Conservation (phyloP, 371 early-diverging fungal genomes). For the Lichtheimia ornata region DNA sequence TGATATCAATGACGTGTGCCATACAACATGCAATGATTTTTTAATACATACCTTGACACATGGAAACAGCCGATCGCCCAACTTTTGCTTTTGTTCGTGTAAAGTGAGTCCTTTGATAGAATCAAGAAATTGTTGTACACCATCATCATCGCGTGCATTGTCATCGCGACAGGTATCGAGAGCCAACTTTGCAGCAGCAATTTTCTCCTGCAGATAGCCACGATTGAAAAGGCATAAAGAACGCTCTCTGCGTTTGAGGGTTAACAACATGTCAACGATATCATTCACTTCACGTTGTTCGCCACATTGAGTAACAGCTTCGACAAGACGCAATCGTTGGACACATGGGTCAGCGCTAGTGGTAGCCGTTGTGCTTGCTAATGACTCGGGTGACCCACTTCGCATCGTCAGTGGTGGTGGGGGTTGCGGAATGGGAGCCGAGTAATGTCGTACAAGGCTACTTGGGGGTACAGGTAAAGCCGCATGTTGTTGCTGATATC, state of each 20-base stretch:
- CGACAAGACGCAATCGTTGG: conserved; percentile 20
- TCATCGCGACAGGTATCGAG: conserved; percentile 41
- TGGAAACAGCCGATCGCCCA: conserved; percentile 45
- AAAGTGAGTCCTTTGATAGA: conserved; percentile 25
- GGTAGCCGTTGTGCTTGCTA: conserved; percentile 31
- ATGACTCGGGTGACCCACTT: conserved; percentile 26
- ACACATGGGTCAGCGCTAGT: conserved; percentile 23
- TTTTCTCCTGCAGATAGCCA: conserved; percentile 38
- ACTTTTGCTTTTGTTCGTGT: conserved; percentile 38
- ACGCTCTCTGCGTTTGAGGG: conserved; percentile 47
- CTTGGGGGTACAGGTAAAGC: not conserved
- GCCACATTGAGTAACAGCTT: conserved; percentile 27
- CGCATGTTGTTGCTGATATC: not conserved
- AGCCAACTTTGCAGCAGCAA: conserved; percentile 44
- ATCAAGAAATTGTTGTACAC: conserved; percentile 27
- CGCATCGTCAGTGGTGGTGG: not conserved
- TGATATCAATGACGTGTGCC: not conserved
- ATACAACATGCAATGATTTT: conserved; percentile 1
- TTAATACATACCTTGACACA: conserved; percentile 34
- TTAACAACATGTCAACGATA: conserved; percentile 49
- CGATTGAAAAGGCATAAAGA: conserved; percentile 50
- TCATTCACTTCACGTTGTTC: conserved; percentile 28
- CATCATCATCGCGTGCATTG: conserved; percentile 12
- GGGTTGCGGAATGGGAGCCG: not conserved
- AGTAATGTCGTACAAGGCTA: not conserved